Conservation (phyloP, 768 basidiomycete genomes). For the Royoungia palumana region DNA sequence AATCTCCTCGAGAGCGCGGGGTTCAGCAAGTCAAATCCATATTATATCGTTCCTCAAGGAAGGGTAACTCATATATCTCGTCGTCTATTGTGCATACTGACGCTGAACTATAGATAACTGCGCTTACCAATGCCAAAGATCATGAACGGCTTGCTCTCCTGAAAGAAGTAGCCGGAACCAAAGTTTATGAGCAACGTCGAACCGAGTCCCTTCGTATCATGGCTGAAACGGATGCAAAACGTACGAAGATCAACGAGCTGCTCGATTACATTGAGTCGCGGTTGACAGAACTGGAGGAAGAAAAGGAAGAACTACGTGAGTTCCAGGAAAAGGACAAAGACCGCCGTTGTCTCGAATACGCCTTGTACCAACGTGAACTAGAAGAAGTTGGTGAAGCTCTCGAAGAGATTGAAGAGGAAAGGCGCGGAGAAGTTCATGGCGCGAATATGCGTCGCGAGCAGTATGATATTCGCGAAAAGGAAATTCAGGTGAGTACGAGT, state of each 20-base stretch:
- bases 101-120: constrained; percentile 66
- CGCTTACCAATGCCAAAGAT: constrained; percentile 96
- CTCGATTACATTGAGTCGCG: constrained; percentile 90
- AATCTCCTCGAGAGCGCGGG: constrained; percentile 95
- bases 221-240: constrained; percentile 93
- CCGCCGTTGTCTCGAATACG: constrained; percentile 90
- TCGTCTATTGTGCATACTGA: constrained; percentile 9
- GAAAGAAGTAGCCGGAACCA: constrained; percentile 97
- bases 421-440: constrained; percentile 76
- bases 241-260: constrained; percentile 86
- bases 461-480: constrained; percentile 79
- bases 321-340: constrained; percentile 97
- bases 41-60: constrained; percentile 99
- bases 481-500: constrained; percentile 61
- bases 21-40: constrained; percentile 97
- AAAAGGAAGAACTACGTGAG: constrained; percentile 96
- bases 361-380: constrained; percentile 86
- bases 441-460: constrained; percentile 81
- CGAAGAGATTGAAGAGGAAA: constrained; percentile 82
- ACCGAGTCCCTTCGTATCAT: constrained; percentile 93
- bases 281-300: constrained; percentile 89
- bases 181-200: constrained; percentile 94
- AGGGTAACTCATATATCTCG: constrained; percentile 52
- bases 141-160: constrained; percentile 89
- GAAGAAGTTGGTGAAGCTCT: constrained; percentile 84